Base-by-base conservation (phyloP, 2,329 filamentous ascomycete species). In the Phialocephala sp. region DNA sequence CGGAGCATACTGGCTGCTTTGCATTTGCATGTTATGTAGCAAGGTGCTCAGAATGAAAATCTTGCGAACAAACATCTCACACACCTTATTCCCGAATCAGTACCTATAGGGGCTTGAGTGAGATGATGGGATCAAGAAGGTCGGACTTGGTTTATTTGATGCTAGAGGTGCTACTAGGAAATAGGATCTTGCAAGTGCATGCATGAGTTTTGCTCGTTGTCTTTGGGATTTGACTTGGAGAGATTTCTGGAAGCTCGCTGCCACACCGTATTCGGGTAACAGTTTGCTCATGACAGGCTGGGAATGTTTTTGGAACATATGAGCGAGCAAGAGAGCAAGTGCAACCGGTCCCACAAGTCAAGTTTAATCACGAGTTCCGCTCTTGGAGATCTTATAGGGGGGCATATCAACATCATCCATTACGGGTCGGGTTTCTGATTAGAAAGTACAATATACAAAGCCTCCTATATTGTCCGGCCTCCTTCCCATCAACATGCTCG, bases 21-120 rank as follows among this genome's bases (percentile, higher is more conserved):
- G 71, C 74, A 73, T 75, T 75, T 75, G 71, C 74, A 73, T 76
- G 71, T 72, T 71, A 72, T 66, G 69, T 75, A 75, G 73, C 73
- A 72, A 69, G 72, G 72, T 72, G 71, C 72, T 72, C 66, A 66
- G 62, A 75, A 74, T 74, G 71, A 72, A 75, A 68, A 69, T 73
- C 70, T 75, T 75, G 73, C 72, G 68, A 72, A 72, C 60, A 27
- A 62, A 56, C 47, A 32, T 12, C 22, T 52, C 41, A 41, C 37
- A 14, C 14, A 24, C 18, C 6, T 52, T 11, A 52, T 22, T 27
- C 5, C 15, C 12, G 15, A 41, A 18, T 3, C 37, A 12, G 37
- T 2, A 32, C 27, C 9, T 41, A n/a, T 41, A 14, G 8, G 5
- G 22, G 24, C 15, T 15, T 14, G 12, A 24, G 22, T 20, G 15